Base-by-base conservation (phyloP, 2,329 filamentous ascomycete genomes). In the Xylariomycetidae sp. region DNA sequence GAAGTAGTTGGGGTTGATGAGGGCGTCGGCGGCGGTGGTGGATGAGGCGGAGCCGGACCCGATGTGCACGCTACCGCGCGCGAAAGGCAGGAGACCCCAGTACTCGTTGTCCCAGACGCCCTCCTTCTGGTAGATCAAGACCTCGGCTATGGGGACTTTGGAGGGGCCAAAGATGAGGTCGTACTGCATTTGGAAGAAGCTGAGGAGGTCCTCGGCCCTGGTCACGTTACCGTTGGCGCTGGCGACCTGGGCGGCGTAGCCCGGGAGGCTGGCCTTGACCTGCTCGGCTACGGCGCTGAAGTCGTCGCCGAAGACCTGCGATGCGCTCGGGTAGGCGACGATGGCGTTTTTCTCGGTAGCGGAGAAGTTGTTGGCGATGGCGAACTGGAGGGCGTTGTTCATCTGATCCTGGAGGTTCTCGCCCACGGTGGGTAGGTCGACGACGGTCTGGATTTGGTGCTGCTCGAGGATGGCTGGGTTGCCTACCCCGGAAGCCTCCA, bases 1-100 rank as follows among this genome's bases (percentile, higher is more conserved):
- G 42, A 66, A 59, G 44, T 62, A 66, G 31, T 59, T 59, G 3
- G 64, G 63, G 35, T 68, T 50, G 42, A 69, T 62, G 12, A 25
- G 31, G 6, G 48, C 33, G 13, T 14, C 17, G 9, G 13, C 25
- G n/a, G 33, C 27, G 15, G 17, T 10, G 3, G 12, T 30, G 4
- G 31, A 34, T 11, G 18, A 14, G 34, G 13, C 32, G 14, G 17
- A 19, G 19, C 15, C 25, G 11, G 19, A 14, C 13, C 19, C 25
- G 9, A 42, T 31, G 37, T 42, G 40, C 5, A 42, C 17, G 18
- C 27, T 40, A 11, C 40, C 40, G n/a, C 40, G 25, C 13, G 29
- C 30, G 37, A 42, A 37, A 10, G 40, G 40, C 10, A 32, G 34
- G 6, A 42, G 40, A n/a, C 26, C 25, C 38, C 38, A 41, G 35